Evolutionary conservation across 495 filamentous ascomycete species (phyloP).

Genomic region (Aspergillus baeticus): DNA sequence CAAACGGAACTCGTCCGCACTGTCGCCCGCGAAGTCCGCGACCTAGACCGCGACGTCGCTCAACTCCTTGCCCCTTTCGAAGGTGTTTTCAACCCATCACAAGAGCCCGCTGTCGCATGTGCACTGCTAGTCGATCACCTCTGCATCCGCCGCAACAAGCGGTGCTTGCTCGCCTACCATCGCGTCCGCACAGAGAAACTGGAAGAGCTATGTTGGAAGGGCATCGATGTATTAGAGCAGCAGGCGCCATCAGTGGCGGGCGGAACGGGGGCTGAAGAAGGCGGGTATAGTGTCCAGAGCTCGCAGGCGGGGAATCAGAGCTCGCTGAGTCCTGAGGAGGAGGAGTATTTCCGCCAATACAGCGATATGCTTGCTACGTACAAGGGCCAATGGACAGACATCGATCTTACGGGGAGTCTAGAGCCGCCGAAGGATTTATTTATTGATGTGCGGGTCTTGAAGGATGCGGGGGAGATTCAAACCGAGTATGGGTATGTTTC

Average conservation of each 20-base stretch:
- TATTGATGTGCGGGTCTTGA: constrained; percentile 94
- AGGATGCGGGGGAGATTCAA: constrained; percentile 98
- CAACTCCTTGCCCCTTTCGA: constrained; percentile 78
- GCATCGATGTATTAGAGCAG: constrained; percentile 73
- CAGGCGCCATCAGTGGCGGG: constrained; percentile 34
- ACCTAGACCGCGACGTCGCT: constrained; percentile 87
- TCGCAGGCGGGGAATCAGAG: constrained; percentile 54
- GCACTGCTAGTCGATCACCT: constrained; percentile 90
- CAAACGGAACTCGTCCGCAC: constrained; percentile 88
- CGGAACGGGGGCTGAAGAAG: constrained; percentile 11
- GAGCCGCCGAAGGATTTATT: constrained; percentile 95
- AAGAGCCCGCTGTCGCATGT: constrained; percentile 81
- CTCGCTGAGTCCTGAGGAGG: constrained; percentile 93
- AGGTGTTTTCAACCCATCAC: constrained; percentile 79
- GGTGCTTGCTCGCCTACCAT: constrained; percentile 94
- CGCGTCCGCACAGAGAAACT: constrained; percentile 85
- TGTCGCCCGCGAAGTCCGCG: constrained; percentile 87
- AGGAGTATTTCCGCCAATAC: constrained; percentile 92
- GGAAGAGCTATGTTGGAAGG: constrained; percentile 91
- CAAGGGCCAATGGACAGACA: constrained; percentile 98
- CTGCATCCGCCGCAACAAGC: constrained; percentile 93
- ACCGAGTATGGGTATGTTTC: constrained; percentile 91
- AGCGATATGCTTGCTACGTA: constrained; percentile 90
- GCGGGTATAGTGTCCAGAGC: constrained; percentile 17
- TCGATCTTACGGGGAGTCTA: constrained; percentile 92